Base-by-base conservation (phyloP, 805 yeast species). In the Schwanniomyces vanrijiae region DNA sequence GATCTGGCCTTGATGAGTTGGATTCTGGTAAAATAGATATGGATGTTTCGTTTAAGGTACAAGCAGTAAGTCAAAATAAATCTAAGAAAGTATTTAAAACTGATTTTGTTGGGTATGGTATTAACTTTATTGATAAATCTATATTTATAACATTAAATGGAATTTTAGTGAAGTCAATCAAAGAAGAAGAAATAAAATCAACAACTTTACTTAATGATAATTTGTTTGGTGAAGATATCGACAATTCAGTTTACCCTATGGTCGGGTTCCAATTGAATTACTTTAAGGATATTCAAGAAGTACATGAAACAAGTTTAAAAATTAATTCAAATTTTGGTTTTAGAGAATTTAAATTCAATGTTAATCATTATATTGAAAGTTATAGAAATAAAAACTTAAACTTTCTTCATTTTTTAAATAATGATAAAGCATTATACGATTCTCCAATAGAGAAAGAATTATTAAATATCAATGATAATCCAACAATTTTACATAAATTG, bases 101-200 rank as follows among this genome's bases (percentile, higher is more conserved):
- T 19, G 96, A 90, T 63, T 71, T 79, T 2, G 76, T 91, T 51
- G 97, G 97, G 0, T 86, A 91, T 64, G 97, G 97, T 4, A 76
- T 90, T 20, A 86, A 90, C 67, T 86, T 80, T 55, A 70, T 77
- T 13, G 80, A 78, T 35, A 76, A 80, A 37, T 67, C 82, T 0
- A 75, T 89, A 2, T 91, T 90, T 56, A 81, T 81, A 53, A 90
- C 97, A 0, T 84, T 87, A 61, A 90, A 91, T 65, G 97, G 97
- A 1, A 75, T 87, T 3, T 52, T 66, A 31, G 64, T 65, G 8
- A 59, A 53, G 29, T 55, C 54, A 3, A 60, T 69, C 6, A 40
- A 53, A 4, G 58, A 61, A 38, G 64, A 58, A 16, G 68, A 62
- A 24, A 54, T 68, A 28, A 40, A 38, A 6, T 51, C 65, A 3